These are phyloP conservation scores for Monilinia fructigena DNA, from an alignment of 2,329 filamentous ascomycete species.

Conservation along the genomic window DNA sequence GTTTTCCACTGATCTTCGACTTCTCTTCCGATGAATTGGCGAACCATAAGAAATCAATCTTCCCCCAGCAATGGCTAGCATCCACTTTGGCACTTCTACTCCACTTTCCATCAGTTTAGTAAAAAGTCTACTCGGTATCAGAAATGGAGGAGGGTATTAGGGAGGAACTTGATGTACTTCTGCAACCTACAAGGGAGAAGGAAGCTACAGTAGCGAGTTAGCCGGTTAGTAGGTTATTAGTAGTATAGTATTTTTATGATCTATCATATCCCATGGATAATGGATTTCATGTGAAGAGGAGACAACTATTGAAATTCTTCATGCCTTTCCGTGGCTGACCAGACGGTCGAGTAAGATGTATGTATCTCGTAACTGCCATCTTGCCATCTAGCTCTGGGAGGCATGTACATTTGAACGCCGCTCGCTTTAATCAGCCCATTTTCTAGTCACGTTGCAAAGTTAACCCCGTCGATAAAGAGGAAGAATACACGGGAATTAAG, in stretches of 20 bases:
- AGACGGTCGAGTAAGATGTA: not conserved
- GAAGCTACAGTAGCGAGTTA: not conserved
- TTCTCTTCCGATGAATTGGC: slow-evolving; percentile 13
- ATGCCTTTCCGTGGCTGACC: not conserved
- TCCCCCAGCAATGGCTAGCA: not conserved
- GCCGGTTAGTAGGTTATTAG: too few relatives aligned
- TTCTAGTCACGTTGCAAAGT: not conserved
- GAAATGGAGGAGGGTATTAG: not conserved
- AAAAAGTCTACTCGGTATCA: slow-evolving; percentile 18
- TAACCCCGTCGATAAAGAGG: not conserved
- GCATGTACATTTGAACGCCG: slow-evolving; percentile 1
- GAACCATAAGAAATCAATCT: not conserved
- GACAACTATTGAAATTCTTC: not conserved
- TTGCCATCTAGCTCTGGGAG: not conserved
- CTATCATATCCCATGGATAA: slow-evolving; percentile 1
- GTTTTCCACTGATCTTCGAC: slow-evolving; percentile 6
- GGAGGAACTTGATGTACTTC: slow-evolving; percentile 7
- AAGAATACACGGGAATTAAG: not conserved
- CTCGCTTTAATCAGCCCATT: slow-evolving; percentile 9
- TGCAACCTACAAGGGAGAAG: not conserved
- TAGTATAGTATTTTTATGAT: slow-evolving; percentile 10
- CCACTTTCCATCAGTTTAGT: slow-evolving; percentile 13
- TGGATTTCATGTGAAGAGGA: not conserved
- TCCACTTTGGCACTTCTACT: not conserved
- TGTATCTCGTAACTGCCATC: slow-evolving; percentile 10